A percentile compares a stretch with the other conserved stretches of the same genome.
phyloP scores from a whole-genome alignment of 208 protist species.

The Novymonas esmeraldas region DNA sequence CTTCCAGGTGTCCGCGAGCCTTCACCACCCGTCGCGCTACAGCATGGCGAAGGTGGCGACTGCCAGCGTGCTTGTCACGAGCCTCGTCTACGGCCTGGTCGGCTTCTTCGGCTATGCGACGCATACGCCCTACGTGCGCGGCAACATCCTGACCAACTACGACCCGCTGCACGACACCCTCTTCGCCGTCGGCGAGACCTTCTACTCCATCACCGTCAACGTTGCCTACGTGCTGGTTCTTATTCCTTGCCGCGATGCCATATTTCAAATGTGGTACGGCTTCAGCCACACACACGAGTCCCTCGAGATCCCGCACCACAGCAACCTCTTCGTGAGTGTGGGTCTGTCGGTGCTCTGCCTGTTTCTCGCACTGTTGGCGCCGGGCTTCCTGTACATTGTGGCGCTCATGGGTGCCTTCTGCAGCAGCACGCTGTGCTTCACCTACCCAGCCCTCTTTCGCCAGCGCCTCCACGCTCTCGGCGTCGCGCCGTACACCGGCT shows the following conservation, averaged over 20 bases:
- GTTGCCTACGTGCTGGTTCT: slow-evolving; percentile 72
- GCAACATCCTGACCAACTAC: slow-evolving; percentile 80
- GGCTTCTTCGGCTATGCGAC: slow-evolving; percentile 70
- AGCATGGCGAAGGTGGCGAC: slow-evolving; percentile 63
- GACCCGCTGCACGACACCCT: slow-evolving; percentile 53
- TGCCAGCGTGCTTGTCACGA: slow-evolving; percentile 53
- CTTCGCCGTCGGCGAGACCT: slow-evolving; percentile 43
- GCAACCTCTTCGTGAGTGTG: slow-evolving; percentile 44
- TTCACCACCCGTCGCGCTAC: slow-evolving; percentile 29
- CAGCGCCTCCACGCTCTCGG: slow-evolving; percentile 52
- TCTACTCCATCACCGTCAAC: slow-evolving; percentile 64
- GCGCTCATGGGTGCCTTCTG: slow-evolving; percentile 68
- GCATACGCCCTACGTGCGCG: slow-evolving; percentile 50
- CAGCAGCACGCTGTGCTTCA: slow-evolving; percentile 76
- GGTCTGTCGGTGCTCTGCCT: slow-evolving; percentile 48
- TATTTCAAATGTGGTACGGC: slow-evolving; percentile 61
- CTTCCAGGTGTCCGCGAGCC: slow-evolving; percentile 60
- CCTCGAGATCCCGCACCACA: slow-evolving; percentile 34
- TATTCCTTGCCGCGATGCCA: slow-evolving; percentile 63
- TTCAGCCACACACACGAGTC: slow-evolving; percentile 50
- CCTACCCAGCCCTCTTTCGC: slow-evolving; percentile 67
- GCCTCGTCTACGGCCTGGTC: slow-evolving; percentile 53
- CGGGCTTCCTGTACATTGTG: slow-evolving; percentile 68
- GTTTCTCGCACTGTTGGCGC: slow-evolving; percentile 48
- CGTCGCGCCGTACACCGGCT: slow-evolving; percentile 35